phyloP scores from a whole-genome alignment of 2,329 filamentous ascomycete genomes.

The Fusarium chuoi region DNA sequence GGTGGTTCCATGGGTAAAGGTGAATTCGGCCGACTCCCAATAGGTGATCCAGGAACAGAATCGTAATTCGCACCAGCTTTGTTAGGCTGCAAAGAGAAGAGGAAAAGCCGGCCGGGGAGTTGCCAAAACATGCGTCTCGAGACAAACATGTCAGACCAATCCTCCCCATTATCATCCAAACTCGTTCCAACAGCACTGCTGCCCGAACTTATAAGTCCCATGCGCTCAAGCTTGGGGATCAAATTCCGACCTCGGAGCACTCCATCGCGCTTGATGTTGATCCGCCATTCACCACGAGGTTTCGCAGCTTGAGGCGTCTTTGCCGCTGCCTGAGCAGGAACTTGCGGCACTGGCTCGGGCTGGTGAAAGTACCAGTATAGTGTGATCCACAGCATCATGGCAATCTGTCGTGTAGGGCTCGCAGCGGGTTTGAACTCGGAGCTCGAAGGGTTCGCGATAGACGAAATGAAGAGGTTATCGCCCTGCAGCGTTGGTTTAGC shows the following conservation, averaged over 20 bases:
- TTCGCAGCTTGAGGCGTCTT: conserved; percentile 74
- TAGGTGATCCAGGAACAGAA: conserved; percentile 62
- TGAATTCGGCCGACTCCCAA: conserved; percentile 64
- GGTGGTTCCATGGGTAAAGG: conserved; percentile 53
- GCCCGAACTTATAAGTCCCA: conserved; percentile 83
- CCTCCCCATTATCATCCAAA: conserved; percentile 68
- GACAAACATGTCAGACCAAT: conserved; percentile 85
- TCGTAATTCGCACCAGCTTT: conserved; percentile 36
- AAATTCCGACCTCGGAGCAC: conserved; percentile 85
- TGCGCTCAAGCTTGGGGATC: conserved; percentile 90
- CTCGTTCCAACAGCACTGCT: conserved; percentile 79
- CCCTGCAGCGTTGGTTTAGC: conserved; percentile 77
- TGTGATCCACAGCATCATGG: conserved; percentile 96
- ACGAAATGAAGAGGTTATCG: conserved; percentile 91
- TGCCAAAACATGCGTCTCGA: conserved; percentile 90
- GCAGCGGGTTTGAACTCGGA: conserved; percentile 81
- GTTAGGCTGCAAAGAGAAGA: conserved; percentile 81
- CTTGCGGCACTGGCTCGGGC: conserved; percentile 71
- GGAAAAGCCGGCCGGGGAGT: conserved; percentile 83
- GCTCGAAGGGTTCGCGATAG: conserved; percentile 84
- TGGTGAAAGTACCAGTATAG: conserved; percentile 99
- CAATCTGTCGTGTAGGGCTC: conserved; percentile 88
- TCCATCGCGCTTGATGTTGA: conserved; percentile 87
- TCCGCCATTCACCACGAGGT: conserved; percentile 86
- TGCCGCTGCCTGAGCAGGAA: conserved; percentile 71